These are phyloP conservation scores for Epicoccum nigrum DNA, from an alignment of 2,329 filamentous ascomycete species.

Conservation along the genomic window DNA sequence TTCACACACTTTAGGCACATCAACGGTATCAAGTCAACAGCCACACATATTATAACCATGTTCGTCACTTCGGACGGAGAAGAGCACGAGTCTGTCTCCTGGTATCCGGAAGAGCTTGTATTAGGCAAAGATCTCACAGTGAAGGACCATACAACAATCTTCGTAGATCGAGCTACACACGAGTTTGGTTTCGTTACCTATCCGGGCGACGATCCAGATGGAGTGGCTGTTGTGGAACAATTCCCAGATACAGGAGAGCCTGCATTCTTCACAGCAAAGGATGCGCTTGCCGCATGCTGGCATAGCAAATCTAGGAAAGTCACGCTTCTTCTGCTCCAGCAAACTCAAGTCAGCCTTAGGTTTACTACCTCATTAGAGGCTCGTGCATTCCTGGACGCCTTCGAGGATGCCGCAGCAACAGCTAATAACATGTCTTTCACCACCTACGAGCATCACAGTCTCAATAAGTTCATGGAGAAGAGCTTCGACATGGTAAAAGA, in stretches of 20 bases:
- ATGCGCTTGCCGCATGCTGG: conserved; percentile 19
- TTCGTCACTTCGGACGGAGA: no score
- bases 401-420: conserved; percentile 13
- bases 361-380: conserved; percentile 14
- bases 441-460: not conserved
- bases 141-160: no score
- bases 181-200: conserved; percentile 26
- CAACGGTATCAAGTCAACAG: no score
- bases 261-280: conserved; percentile 21
- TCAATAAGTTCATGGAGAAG: not conserved
- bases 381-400: conserved; percentile 11
- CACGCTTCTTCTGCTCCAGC: conserved; percentile 19
- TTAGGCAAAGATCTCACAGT: no score
- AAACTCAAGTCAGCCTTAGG: conserved; percentile 27
- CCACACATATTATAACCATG: no score
- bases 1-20: no score
- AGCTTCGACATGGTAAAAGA: not conserved
- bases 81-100: no score
- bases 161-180: conserved; percentile 22
- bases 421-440: conserved; percentile 22
- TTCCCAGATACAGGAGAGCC: conserved; percentile 21
- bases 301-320: conserved; percentile 24
- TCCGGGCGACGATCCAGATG: not conserved
- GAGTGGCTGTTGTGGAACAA: not conserved
- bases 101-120: no score